Base-by-base conservation (phyloP, 2,329 filamentous ascomycete species). In the Paecilomyces formosus region DNA sequence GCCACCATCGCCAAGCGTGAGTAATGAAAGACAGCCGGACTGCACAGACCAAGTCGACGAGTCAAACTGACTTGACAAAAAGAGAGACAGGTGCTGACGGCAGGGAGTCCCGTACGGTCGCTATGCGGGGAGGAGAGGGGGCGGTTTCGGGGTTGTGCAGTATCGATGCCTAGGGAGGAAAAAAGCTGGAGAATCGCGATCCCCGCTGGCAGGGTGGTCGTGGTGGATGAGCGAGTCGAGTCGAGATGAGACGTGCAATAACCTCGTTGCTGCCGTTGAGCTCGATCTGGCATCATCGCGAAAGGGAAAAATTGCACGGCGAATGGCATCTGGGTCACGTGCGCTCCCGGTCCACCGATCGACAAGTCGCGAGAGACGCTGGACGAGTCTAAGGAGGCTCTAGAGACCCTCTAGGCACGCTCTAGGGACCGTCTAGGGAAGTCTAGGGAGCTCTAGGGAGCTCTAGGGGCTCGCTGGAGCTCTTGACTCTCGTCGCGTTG, bases 281-380 rank as follows among this genome's bases (percentile, higher is more conserved):
- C 35, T 57, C 26, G 39, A 58, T 55, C 51, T 58, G 56, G 56
- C 56, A 54, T 58, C 56, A 58, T 54, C 52, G 15, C 13, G 26
- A 24, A 13, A 54, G 28, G 55, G 54, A 54, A 58, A 60, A 59
- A 57, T 55, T 57, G 59, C 54, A 57, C 55, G 55, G 52, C 58
- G 59, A 60, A 60, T 60, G 57, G 30, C 54, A 49, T 53, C 28
- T 22, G 15, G 26, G 30, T 53, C 59, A 61, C 59, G 59, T 61
- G 59, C 56, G 15, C 24, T 30, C 28, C 15, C 12, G 50, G 50
- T 52, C 50, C 50, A 52, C 50, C 22, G 50, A 52, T 52, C 50
- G 50, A 52, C 50, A 21, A 31, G 28, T 18, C 33, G 51, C 24
- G 51, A 21, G 30, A 30, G 54, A 24, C 18, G 15, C 0, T 51